phyloP scores from a whole-genome alignment of 139 green algal genomes.

The Axilococcus clingmanii region DNA sequence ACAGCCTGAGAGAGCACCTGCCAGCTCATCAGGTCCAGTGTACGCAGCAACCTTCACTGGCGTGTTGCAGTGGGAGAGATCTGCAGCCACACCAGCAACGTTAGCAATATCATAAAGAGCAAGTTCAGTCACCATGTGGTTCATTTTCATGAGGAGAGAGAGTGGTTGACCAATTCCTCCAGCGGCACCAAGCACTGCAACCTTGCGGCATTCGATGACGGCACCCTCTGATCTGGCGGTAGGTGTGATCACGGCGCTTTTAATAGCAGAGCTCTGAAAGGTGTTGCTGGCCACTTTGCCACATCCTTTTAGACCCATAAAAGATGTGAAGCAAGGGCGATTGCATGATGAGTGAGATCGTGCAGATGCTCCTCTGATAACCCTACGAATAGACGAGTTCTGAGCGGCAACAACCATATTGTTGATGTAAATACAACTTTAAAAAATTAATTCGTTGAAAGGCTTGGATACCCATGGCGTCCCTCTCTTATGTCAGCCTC shows the following conservation, averaged over 20 bases:
- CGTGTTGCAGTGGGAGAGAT: constrained; percentile 93
- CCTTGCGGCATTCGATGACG: constrained; percentile 53
- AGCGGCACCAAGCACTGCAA: constrained; percentile 88
- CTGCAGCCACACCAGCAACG: constrained; percentile 73
- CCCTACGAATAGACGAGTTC: no score
- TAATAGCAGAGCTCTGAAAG: not conserved
- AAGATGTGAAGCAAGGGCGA: not conserved
- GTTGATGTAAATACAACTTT: no score
- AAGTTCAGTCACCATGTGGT: constrained; percentile 49
- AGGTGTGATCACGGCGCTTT: not conserved
- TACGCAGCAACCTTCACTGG: constrained; percentile 55
- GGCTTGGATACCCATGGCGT: no score
- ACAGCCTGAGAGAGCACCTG: constrained; percentile 59
- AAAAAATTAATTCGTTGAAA: no score
- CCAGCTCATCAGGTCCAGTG: constrained; percentile 71
- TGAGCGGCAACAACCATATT: no score
- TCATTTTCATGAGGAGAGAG: constrained; percentile 85
- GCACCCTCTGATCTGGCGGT: not conserved
- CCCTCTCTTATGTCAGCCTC: no score
- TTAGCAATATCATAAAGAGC: constrained; percentile 91
- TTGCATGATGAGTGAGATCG: no score
- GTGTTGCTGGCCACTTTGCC: not conserved
- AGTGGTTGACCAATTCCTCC: constrained; percentile 97
- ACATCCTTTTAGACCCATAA: not conserved
- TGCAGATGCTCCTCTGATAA: no score